Evolutionary conservation across 495 filamentous ascomycete species (phyloP).

Genomic region (Talaromyces nanjingensis): DNA sequence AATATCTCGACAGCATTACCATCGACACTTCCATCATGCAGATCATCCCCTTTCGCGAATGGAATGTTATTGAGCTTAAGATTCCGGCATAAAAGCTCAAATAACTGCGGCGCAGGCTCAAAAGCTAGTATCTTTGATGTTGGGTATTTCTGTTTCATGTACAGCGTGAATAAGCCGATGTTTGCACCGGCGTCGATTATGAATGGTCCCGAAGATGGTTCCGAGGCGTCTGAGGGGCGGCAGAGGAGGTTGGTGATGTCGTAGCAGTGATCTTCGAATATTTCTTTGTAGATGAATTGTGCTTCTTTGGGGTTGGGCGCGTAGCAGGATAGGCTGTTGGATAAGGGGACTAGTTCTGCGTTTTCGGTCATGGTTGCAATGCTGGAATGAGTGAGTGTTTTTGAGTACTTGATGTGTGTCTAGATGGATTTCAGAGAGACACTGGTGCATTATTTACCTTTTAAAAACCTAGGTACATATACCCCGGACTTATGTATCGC

Average conservation of each 20-base stretch:
- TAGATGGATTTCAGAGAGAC: background rate
- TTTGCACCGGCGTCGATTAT: constrained; percentile 22
- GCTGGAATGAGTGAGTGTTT: background rate
- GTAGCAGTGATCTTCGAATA: constrained; percentile 5
- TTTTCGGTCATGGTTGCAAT: background rate
- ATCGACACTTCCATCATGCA: background rate
- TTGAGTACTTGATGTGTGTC: too few species aligned
- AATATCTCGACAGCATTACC: background rate
- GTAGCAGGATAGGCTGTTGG: background rate
- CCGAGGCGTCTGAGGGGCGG: too few species aligned
- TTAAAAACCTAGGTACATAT: background rate
- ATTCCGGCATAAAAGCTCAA: constrained; percentile 15
- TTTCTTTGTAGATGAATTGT: constrained; percentile 3
- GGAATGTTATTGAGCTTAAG: constrained; percentile 5
- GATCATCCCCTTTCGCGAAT: background rate
- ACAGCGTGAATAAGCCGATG: constrained; percentile 20
- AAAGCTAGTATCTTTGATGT: constrained; percentile 17
- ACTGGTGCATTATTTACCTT: background rate
- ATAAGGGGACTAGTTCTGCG: background rate
- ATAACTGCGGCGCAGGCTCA: constrained; percentile 20
- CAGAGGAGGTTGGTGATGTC: constrained; percentile 4
- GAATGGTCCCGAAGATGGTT: constrained; percentile 2
- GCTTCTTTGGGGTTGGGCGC: background rate
- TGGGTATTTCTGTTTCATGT: constrained; percentile 21
- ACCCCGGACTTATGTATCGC: background rate